phyloP scores from a whole-genome alignment of 2,329 filamentous ascomycete species.

The Colletotrichum chlorophyti region DNA sequence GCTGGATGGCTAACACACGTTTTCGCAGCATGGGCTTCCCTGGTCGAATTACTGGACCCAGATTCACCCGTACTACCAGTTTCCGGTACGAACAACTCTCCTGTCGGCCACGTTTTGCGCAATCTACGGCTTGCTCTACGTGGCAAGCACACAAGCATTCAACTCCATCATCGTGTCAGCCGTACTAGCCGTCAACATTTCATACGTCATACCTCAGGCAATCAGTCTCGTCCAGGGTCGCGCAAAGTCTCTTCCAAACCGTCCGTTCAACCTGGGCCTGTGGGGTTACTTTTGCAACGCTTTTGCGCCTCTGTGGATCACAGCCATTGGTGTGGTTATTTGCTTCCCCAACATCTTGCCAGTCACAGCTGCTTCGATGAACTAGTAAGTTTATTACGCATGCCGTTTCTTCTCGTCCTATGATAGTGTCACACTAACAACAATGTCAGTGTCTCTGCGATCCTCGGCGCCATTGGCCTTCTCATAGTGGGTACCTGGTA shows the following conservation, averaged over 20 bases:
- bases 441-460: background rate
- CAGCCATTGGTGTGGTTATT: constrained; percentile 31
- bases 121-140: constrained; percentile 41
- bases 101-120: constrained; percentile 34
- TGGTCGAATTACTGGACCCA: constrained; percentile 34
- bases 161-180: constrained; percentile 41
- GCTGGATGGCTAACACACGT: no score
- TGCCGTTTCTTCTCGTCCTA: no score
- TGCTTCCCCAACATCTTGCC: constrained; percentile 33
- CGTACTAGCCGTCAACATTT: constrained; percentile 38
- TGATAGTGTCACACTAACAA: no score
- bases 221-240: constrained; percentile 32
- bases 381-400: constrained; percentile 7
- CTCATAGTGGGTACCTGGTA: background rate
- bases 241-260: constrained; percentile 28
- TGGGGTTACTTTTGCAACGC: constrained; percentile 32
- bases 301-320: constrained; percentile 31
- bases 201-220: constrained; percentile 37
- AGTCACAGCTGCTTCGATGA: constrained; percentile 15
- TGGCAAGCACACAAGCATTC: constrained; percentile 39
- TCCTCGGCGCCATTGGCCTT: background rate
- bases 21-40: constrained; percentile 31
- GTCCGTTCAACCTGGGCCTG: constrained; percentile 30
- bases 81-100: constrained; percentile 38
- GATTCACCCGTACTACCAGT: constrained; percentile 29